Evolutionary conservation across 1,284 basidiomycete genomes (phyloP).

Genomic region (Apiotrichum gamsii): DNA sequence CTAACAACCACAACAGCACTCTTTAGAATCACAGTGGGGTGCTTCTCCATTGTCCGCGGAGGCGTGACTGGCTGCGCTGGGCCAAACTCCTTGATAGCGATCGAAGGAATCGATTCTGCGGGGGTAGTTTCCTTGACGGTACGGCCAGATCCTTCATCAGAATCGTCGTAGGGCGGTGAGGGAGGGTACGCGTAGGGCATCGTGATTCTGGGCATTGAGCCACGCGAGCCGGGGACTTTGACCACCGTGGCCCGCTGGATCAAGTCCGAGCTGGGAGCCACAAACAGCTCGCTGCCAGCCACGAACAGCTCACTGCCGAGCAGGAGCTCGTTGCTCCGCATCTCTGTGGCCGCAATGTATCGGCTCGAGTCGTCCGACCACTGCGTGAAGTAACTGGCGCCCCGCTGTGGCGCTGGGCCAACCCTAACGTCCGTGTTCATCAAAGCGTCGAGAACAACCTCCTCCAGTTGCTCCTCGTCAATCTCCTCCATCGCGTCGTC

Average conservation of each 20-base stretch:
- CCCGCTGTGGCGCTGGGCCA: background rate
- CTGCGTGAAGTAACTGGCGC: too few relatives aligned
- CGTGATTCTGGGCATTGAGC: background rate
- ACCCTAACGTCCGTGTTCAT: slow-evolving; percentile 32
- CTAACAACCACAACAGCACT: too few relatives aligned
- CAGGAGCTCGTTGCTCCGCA: background rate
- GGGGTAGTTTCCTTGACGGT: background rate
- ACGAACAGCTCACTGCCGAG: background rate
- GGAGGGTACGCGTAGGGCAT: slow-evolving; percentile 3
- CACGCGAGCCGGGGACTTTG: too few relatives aligned
- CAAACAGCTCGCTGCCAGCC: too few relatives aligned
- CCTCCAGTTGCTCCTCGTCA: background rate
- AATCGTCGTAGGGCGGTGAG: background rate
- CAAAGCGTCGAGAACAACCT: slow-evolving; percentile 37
- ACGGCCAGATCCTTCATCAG: background rate
- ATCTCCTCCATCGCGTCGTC: slow-evolving; percentile 5
- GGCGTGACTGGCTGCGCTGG: too few relatives aligned
- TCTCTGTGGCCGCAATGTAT: slow-evolving; percentile 29
- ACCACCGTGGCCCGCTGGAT: background rate
- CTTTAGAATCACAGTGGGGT: too few relatives aligned
- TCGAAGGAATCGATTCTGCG: too few relatives aligned
- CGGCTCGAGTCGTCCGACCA: slow-evolving; percentile 9
- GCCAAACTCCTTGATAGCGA: too few relatives aligned
- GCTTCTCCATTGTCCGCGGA: too few relatives aligned
- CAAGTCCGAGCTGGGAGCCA: too few relatives aligned